These are phyloP conservation scores for Globisporangium okanoganense DNA, from an alignment of 352 stramenopile species.

Conservation along the genomic window DNA sequence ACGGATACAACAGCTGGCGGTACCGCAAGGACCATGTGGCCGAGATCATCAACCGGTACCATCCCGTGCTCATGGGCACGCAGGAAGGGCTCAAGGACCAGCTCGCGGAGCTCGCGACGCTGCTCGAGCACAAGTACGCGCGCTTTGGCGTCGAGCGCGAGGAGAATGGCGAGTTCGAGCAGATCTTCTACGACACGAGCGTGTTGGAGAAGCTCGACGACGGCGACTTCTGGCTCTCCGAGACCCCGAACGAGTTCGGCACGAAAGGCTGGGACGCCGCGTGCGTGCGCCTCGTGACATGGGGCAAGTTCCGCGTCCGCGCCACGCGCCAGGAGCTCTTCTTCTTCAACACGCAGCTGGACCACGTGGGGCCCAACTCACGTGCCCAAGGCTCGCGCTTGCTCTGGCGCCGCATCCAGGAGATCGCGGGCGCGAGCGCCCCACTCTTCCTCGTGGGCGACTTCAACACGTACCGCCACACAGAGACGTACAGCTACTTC, in stretches of 20 bases:
- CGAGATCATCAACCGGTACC: conserved; percentile 72
- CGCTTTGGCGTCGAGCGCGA: conserved; percentile 71
- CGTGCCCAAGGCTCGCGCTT: conserved; percentile 50
- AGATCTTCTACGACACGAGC: conserved; percentile 74
- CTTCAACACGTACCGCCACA: conserved; percentile 87
- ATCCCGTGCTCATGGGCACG: conserved; percentile 66
- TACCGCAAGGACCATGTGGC: conserved; percentile 72
- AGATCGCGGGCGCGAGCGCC: conserved; percentile 35
- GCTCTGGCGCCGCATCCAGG: conserved; percentile 62
- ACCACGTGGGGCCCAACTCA: conserved; percentile 55
- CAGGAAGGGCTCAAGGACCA: conserved; percentile 73
- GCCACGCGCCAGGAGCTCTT: conserved; percentile 65
- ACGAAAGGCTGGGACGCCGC: conserved; percentile 63
- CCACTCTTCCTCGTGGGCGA: conserved; percentile 78
- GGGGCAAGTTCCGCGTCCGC: conserved; percentile 60
- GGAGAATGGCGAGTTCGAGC: conserved; percentile 70
- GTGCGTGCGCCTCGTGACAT: conserved; percentile 70
- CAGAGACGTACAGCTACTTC: conserved; percentile 77
- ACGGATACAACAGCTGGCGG: conserved; percentile 63
- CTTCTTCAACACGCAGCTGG: conserved; percentile 78
- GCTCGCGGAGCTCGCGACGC: conserved; percentile 46
- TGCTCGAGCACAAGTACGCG: conserved; percentile 62
- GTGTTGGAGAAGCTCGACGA: conserved; percentile 51
- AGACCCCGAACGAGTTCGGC: conserved; percentile 48
- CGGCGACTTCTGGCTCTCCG: conserved; percentile 78